A percentile compares a stretch with the other conserved stretches of the same genome.
phyloP scores from a whole-genome alignment of 306 rosid species.

The Fagus crenata region DNA sequence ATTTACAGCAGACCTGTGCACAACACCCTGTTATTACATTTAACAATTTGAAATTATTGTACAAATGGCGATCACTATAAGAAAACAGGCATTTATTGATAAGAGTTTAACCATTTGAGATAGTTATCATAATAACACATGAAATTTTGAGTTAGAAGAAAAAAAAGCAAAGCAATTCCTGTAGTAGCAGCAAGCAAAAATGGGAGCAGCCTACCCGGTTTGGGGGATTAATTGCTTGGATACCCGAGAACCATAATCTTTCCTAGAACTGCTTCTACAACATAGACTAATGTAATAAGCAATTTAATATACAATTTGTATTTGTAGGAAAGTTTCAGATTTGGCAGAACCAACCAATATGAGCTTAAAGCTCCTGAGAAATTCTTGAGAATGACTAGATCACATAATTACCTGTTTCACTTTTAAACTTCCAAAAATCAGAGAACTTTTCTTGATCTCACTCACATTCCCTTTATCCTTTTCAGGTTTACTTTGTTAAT shows the following conservation, averaged over 20 bases:
- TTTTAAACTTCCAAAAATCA: background rate
- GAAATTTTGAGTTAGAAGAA: background rate
- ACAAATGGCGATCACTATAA: background rate
- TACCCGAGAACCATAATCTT: too few relatives aligned
- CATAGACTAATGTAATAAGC: background rate
- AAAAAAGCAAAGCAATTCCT: too few relatives aligned
- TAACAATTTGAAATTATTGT: background rate
- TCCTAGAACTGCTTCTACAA: too few relatives aligned
- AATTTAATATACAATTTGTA: background rate
- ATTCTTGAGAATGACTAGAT: background rate
- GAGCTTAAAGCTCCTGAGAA: background rate
- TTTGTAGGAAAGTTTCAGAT: conserved; percentile 2
- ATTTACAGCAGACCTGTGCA: conserved; percentile 78
- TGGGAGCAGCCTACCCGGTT: too few relatives aligned
- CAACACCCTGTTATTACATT: conserved; percentile 22
- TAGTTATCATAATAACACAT: background rate
- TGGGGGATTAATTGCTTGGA: too few relatives aligned
- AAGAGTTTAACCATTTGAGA: background rate
- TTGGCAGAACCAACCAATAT: conserved; percentile 15
- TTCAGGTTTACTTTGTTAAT: background rate
- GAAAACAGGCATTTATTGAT: background rate
- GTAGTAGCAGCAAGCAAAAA: too few relatives aligned
- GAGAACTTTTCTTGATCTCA: background rate
- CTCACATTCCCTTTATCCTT: background rate
- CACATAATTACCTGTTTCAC: conserved; percentile 1